Conservation (phyloP, 257 asterid genomes). For the Capsicum pubescens region DNA sequence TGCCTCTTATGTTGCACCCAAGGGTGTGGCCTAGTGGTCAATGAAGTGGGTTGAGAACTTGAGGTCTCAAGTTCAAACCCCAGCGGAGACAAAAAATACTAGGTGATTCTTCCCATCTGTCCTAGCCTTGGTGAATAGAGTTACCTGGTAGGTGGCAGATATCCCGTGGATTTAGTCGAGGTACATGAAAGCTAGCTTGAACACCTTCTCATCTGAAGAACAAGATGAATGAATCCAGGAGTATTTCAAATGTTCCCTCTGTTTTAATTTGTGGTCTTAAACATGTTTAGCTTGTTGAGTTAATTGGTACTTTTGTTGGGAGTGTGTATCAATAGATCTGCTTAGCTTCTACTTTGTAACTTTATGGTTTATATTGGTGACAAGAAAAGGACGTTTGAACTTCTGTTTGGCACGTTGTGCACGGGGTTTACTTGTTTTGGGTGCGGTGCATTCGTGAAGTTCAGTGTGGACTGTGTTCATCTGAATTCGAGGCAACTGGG, state of each 20-base stretch:
- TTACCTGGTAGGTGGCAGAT: no score
- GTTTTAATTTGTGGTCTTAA: no score
- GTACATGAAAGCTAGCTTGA: no score
- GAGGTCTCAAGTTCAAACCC: no score
- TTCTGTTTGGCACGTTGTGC: neutral
- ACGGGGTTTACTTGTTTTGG: neutral
- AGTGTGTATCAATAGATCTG: neutral
- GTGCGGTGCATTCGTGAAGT: conserved; percentile 13
- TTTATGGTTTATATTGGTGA: neutral
- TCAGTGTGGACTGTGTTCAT: neutral
- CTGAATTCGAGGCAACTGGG: neutral
- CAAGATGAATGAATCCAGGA: neutral
- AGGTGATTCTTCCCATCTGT: no score
- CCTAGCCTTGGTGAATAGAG: no score
- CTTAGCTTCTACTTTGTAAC: neutral
- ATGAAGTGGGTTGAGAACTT: no score
- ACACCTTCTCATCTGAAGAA: neutral
- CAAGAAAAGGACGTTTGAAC: neutral
- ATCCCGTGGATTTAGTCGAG: no score
- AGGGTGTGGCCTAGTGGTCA: no score
- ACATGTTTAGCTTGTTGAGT: no score
- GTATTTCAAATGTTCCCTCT: neutral
- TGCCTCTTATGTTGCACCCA: neutral
- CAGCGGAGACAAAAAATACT: no score
- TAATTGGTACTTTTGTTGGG: neutral